These are phyloP conservation scores for Monilinia vaccinii-corymbosi DNA, from an alignment of 2,329 filamentous ascomycete species.

Conservation along the genomic window DNA sequence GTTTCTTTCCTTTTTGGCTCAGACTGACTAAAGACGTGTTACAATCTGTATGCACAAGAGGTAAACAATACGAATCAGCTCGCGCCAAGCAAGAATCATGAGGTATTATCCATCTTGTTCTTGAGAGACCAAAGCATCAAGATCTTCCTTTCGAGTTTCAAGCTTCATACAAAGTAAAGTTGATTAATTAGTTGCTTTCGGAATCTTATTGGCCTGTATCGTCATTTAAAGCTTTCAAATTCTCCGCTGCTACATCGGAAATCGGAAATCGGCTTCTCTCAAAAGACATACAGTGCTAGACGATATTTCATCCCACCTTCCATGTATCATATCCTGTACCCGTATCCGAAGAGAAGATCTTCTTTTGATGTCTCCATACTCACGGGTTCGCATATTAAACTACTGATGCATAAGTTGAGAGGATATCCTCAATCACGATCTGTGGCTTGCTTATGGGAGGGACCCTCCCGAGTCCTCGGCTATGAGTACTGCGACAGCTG, in stretches of 20 bases:
- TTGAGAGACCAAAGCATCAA: too few species aligned
- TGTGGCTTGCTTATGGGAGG: constrained; percentile 7
- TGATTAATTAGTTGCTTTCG: too few species aligned
- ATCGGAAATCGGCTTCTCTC: constrained; percentile 1
- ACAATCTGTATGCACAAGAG: too few species aligned
- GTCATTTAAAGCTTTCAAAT: neutral
- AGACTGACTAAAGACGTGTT: neutral
- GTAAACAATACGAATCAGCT: too few species aligned
- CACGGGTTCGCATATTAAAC: neutral
- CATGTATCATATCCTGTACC: neutral
- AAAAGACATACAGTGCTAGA: neutral
- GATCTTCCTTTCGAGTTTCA: too few species aligned
- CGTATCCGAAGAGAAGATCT: neutral
- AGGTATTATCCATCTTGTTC: too few species aligned
- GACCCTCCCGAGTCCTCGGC: too few species aligned
- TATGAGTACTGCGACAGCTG: too few species aligned
- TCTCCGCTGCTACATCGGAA: neutral
- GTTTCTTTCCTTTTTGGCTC: neutral
- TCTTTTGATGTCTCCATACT: constrained; percentile 1
- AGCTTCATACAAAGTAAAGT: too few species aligned
- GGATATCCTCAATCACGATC: neutral
- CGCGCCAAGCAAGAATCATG: too few species aligned
- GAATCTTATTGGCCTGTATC: too few species aligned
- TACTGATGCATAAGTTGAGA: neutral
- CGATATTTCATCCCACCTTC: neutral